Evolutionary conservation across 805 yeast genomes (phyloP).

Genomic region (Candida schatavii): DNA sequence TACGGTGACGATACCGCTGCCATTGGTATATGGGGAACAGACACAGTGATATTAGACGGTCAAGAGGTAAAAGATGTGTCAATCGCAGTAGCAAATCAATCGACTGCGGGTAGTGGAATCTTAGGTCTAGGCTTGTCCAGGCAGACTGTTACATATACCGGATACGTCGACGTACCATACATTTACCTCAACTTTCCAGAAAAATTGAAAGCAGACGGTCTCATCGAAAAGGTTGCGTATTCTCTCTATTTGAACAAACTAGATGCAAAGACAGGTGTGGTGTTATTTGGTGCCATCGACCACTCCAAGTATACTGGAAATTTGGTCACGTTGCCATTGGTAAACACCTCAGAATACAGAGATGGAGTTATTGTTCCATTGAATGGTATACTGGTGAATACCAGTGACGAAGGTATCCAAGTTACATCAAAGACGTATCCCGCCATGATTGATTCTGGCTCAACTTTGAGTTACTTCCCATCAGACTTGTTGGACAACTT

Average conservation of each 20-base stretch:
- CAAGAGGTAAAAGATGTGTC: slow-evolving; percentile 49
- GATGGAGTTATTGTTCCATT: not conserved
- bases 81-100: slow-evolving; percentile 69
- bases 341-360: slow-evolving; percentile 11
- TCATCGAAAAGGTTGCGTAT: slow-evolving; percentile 31
- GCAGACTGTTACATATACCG: slow-evolving; percentile 53
- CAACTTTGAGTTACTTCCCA: slow-evolving; percentile 19
- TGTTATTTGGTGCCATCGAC: slow-evolving; percentile 44
- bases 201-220: slow-evolving; percentile 29
- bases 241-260: slow-evolving; percentile 33
- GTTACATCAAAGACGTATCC: not conserved
- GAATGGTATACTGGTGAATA: not conserved
- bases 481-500: not conserved
- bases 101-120: slow-evolving; percentile 67
- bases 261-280: slow-evolving; percentile 25
- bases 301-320: slow-evolving; percentile 37
- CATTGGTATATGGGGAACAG: slow-evolving; percentile 59
- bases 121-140: slow-evolving; percentile 70
- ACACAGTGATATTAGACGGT: slow-evolving; percentile 52
- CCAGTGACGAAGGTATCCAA: not conserved
- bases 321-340: slow-evolving; percentile 32
- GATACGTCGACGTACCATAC: not conserved
- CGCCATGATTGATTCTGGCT: slow-evolving; percentile 15
- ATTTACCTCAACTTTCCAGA: slow-evolving; percentile 38
- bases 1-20: slow-evolving; percentile 52